Evolutionary conservation across 1,284 basidiomycete species (phyloP), one percentile per base, ranked within the genome.

Genomic region (Macrocybe sp.): DNA sequence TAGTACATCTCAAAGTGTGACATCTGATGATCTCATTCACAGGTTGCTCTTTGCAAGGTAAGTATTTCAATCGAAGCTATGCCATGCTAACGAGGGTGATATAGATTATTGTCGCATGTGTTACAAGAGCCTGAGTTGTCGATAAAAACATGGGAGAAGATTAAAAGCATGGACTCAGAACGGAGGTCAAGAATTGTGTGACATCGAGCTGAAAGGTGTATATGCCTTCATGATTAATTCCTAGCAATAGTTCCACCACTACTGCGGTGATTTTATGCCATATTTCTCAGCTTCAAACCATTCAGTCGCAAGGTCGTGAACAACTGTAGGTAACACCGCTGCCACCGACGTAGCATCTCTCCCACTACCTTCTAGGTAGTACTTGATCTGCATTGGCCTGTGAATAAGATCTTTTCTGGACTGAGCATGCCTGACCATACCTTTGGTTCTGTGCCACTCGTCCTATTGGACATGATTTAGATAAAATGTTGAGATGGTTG

Each of bases 361-460:
- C 1, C 88, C 85, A 50, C 69, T 79, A 2, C 85, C 89, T 66
- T 92, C 89, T 16, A 91, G 69, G 59, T 92, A 92, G 60, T 85
- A 90, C 59, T 92, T 92, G 64, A 91, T 87, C 85, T 89, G 48
- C 10, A 41, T 38, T 7, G 33, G 37, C 4, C 30, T 28, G 7
- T 43, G 16, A 5, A n/a, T 9, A 6, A 35, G 33, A 9, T 37
- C 16, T 7, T 11, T 22, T 39, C 10, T 7, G 16, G 34, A 14
- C 37, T 11, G 34, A 10, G 12, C 5, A 48, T 35, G 28, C 28
- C 49, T 1, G 16, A 8, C 36, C 59, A 39, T 58, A 85, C 87
- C 79, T 92, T 93, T 0, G 90, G 90, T 58, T 93, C 91, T 6
- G 91, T 93, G 8, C 91, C 91, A 56, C 86, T 89, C 31, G 88